Evolutionary conservation across 139 green algal genomes (phyloP).

Genomic region (Picochlorum costavermella): DNA sequence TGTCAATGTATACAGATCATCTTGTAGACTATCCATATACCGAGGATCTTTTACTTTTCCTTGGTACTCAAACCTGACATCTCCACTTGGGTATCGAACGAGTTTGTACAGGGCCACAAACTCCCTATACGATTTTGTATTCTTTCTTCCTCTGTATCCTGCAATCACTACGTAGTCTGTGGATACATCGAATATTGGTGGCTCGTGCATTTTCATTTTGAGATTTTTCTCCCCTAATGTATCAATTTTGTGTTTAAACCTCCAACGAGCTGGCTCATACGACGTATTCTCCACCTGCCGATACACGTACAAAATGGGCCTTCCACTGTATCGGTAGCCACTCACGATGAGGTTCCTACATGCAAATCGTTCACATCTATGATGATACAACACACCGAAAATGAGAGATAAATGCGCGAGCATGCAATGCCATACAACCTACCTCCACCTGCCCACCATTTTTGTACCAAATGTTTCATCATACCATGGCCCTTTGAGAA

Average conservation of each 20-base stretch:
- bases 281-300: background rate
- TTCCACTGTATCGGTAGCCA: background rate
- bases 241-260: conserved; percentile 1
- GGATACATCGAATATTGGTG: background rate
- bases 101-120: conserved; percentile 1
- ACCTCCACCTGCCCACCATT: background rate
- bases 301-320: background rate
- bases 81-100: background rate
- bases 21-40: background rate
- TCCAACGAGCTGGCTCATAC: background rate
- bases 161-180: background rate
- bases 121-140: background rate
- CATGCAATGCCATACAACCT: background rate
- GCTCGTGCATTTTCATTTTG: background rate
- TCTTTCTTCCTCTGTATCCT: background rate
- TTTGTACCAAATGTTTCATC: background rate
- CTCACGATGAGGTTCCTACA: background rate
- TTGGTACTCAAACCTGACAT: background rate
- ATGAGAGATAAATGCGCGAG: too few species aligned
- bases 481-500: background rate
- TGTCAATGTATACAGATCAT: background rate
- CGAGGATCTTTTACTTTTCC: conserved; percentile 2
- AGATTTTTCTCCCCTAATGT: background rate
- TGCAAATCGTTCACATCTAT: background rate
- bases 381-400: background rate